Evolutionary conservation across 805 yeast species (phyloP), one percentile per base, ranked within the genome.

Genomic region (Lachancea meyersii): DNA sequence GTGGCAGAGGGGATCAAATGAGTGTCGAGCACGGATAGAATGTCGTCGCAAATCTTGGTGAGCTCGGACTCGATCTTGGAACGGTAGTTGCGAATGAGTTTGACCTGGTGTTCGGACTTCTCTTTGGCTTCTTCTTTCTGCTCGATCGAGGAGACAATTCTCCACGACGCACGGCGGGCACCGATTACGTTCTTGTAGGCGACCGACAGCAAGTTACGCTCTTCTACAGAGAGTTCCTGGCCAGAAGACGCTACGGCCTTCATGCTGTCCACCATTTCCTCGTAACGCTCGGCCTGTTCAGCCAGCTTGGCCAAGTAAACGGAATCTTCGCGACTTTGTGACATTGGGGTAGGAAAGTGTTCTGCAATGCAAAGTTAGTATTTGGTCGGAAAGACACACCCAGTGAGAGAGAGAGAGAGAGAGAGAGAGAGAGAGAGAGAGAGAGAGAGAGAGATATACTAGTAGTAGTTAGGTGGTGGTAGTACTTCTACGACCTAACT

Each of bases 261-360:
- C 97, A 91, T 91, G 75, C 86, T 87, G 69, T 87, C 96, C 59
- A 91, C 97, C 97, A 86, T 88, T 75, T 91, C 97, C 75, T 93
- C 97, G 69, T 89, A 93, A 73, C 97, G 94, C 75, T 93, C 98
- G 63, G 97, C 97, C 76, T 91, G 97, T 73, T 91, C 97, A 63
- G 97, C 96, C 67, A 93, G 82, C 68, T 93, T 91, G 69, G 97
- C 97, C 65, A 93, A 80, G 72, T 89, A 91, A 60, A 93, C 96
- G 63, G 94, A 86, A 73, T 93, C 95, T 82, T 93, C 97, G 77
- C 97, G 94, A 63, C 91, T 77, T 68, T 77, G 74, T 59, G 89
- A 76, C 88, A 82, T 80, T 62, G 57, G 58, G 44, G 31, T 33
- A 11, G 20, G 14, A 32, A 39, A 16, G 24, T 5, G 27, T 16